These are phyloP conservation scores for Zalaria sp. DNA, from an alignment of 2,329 filamentous ascomycete genomes.

Conservation along the genomic window DNA sequence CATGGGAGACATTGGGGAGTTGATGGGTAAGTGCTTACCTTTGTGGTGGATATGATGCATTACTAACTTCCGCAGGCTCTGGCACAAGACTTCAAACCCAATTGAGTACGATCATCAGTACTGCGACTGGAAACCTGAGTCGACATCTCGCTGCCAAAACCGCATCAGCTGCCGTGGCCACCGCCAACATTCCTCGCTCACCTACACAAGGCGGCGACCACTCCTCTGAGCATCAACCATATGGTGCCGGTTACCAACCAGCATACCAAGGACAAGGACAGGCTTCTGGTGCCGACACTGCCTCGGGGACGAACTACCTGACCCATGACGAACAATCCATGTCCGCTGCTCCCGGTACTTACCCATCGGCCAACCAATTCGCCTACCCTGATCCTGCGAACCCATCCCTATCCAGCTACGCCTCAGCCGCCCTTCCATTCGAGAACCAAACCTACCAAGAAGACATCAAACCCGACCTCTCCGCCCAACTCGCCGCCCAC, in stretches of 20 bases:
- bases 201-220: not conserved
- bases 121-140: slow-evolving; percentile 32
- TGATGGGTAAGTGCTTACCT: slow-evolving; percentile 45
- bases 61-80: slow-evolving; percentile 12
- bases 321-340: slow-evolving; percentile 1
- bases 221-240: too few species aligned
- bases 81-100: slow-evolving; percentile 33
- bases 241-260: slow-evolving; percentile 12
- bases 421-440: slow-evolving; percentile 8
- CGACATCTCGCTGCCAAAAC: slow-evolving; percentile 28
- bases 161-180: slow-evolving; percentile 26
- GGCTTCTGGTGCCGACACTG: not conserved
- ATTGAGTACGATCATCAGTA: slow-evolving; percentile 34
- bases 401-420: slow-evolving; percentile 10
- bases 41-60: slow-evolving; percentile 15
- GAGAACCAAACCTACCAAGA: slow-evolving; percentile 7
- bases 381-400: slow-evolving; percentile 11
- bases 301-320: not conserved
- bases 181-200: slow-evolving; percentile 11
- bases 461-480: slow-evolving; percentile 7
- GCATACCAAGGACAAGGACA: slow-evolving; percentile 3
- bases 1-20: slow-evolving; percentile 48
- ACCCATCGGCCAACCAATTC: slow-evolving; percentile 5
- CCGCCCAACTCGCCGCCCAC: slow-evolving; percentile 8
- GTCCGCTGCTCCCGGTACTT: not conserved